Conservation (phyloP, 306 rosid genomes). For the Quercus berberidifolia region DNA sequence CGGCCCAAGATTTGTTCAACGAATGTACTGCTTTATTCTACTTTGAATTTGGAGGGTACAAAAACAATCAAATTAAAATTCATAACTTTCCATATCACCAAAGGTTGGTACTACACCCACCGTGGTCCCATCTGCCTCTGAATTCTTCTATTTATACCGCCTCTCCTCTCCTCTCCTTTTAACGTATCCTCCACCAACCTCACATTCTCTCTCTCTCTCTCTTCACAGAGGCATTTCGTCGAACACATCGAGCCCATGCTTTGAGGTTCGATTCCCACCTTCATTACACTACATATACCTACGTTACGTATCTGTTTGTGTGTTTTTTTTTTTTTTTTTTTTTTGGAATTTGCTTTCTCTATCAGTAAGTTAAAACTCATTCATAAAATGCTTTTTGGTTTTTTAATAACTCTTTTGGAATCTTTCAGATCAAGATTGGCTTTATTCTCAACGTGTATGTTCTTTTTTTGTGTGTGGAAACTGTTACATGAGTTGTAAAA, state of each 20-base stretch:
- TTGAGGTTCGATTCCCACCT: slow-evolving; percentile 7
- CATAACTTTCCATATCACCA: too few species aligned
- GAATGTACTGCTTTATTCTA: too few species aligned
- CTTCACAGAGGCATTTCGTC: neutral
- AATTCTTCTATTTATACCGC: neutral
- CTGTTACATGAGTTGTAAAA: neutral
- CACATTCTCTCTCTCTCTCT: neutral
- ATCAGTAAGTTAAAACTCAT: too few species aligned
- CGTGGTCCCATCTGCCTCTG: slow-evolving; percentile 1
- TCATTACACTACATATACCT: neutral
- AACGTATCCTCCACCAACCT: neutral
- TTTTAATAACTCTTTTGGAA: neutral
- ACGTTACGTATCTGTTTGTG: neutral
- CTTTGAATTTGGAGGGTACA: too few species aligned
- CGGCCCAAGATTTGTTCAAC: too few species aligned
- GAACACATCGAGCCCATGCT: neutral
- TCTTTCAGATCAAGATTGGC: neutral
- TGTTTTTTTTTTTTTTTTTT: neutral
- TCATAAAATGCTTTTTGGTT: neutral
- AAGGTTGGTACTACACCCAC: too few species aligned
- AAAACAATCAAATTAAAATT: too few species aligned
- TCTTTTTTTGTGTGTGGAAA: neutral
- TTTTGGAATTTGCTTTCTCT: too few species aligned
- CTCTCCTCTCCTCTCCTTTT: neutral
- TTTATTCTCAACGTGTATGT: neutral